Evolutionary conservation across 2,329 filamentous ascomycete species (phyloP).

Genomic region (Aspergillus fructus): DNA sequence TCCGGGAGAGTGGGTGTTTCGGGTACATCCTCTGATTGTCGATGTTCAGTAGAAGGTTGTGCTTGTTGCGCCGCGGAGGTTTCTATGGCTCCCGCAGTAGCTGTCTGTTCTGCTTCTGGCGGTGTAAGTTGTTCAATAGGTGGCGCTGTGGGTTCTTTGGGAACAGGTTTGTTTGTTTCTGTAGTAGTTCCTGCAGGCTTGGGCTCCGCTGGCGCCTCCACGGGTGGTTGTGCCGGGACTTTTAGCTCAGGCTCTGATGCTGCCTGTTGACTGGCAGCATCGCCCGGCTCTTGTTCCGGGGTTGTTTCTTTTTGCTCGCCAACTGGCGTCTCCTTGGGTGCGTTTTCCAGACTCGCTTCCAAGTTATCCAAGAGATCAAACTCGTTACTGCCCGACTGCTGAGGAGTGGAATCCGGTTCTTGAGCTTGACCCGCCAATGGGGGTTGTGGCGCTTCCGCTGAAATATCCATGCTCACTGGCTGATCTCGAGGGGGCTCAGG

Average conservation of each 20-base stretch:
- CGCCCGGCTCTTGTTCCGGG: slow-evolving; percentile 4
- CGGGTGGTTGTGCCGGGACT: not conserved
- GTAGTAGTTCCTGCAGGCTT: not conserved
- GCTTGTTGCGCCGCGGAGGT: not conserved
- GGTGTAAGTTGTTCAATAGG: slow-evolving; percentile 4
- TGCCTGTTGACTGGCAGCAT: not conserved
- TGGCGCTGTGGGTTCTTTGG: not conserved
- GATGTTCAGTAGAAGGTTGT: not conserved
- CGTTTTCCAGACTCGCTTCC: slow-evolving; percentile 41
- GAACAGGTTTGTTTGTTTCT: not conserved
- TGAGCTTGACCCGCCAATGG: not conserved
- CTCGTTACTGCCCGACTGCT: slow-evolving; percentile 26
- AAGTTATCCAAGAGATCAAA: slow-evolving; percentile 49
- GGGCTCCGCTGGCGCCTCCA: slow-evolving; percentile 1
- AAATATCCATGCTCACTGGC: slow-evolving; percentile 11
- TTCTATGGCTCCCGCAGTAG: not conserved
- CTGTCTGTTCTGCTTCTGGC: not conserved
- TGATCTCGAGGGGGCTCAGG: not conserved
- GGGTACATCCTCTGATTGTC: not conserved
- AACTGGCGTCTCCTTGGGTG: slow-evolving; percentile 7
- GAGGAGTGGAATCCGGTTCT: slow-evolving; percentile 13
- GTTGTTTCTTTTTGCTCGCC: slow-evolving; percentile 2
- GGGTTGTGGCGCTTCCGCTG: slow-evolving; percentile 1
- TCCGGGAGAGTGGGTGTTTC: not conserved
- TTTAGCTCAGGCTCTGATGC: not conserved